Conservation (phyloP, 257 asterid genomes). For the Datura wrightii region DNA sequence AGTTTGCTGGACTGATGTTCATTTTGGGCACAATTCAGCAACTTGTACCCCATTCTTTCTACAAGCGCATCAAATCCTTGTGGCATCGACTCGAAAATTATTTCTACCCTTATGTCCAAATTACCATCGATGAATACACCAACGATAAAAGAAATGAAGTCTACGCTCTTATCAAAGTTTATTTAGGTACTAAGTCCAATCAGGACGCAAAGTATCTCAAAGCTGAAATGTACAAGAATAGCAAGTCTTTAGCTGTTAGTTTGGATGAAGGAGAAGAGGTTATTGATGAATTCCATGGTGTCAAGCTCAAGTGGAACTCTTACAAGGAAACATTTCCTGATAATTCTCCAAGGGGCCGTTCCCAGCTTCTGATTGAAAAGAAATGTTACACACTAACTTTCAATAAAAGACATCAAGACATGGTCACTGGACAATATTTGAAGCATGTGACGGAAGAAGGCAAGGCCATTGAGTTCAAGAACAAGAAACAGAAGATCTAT, state of each 20-base stretch:
- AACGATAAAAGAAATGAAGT: not conserved
- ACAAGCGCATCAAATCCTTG: not conserved
- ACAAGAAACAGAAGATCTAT: constrained; percentile 17
- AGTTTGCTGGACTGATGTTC: constrained; percentile 24
- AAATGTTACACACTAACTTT: not conserved
- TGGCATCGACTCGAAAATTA: not conserved
- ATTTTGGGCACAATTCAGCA: constrained; percentile 29
- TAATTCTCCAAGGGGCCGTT: not conserved
- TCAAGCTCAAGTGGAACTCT: constrained; percentile 6
- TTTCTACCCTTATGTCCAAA: constrained; percentile 19
- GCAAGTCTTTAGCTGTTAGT: constrained; percentile 24
- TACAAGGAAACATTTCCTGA: constrained; percentile 20
- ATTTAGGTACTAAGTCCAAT: constrained; percentile 16
- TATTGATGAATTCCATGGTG: constrained; percentile 4
- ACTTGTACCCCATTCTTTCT: not conserved
- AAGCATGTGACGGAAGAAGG: constrained; percentile 3
- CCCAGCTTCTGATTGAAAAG: not conserved
- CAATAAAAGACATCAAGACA: not conserved
- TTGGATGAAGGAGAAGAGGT: constrained; percentile 26
- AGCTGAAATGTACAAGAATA: constrained; percentile 25
- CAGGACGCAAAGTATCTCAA: constrained; percentile 21
- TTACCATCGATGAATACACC: not conserved
- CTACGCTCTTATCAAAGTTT: not conserved
- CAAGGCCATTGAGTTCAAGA: not conserved
- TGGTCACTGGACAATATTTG: not conserved